Conservation (phyloP, 192 early-diverging fungal species). For the Mortierella antarctica region DNA sequence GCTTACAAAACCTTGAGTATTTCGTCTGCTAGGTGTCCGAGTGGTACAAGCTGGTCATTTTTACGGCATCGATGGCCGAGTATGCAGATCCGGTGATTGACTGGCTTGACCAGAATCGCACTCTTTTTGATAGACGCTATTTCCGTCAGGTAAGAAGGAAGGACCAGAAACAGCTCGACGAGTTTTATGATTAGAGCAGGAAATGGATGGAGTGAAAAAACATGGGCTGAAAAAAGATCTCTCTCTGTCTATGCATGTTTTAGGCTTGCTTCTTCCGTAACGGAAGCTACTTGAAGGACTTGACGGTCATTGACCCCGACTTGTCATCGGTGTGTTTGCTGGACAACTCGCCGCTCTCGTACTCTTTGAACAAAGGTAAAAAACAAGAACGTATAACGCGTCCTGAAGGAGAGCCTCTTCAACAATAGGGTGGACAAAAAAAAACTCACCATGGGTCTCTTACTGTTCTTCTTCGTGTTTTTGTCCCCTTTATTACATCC, state of each 20-base stretch:
- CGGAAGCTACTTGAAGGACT: conserved; percentile 83
- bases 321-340: conserved; percentile 84
- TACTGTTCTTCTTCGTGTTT: not conserved
- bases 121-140: conserved; percentile 76
- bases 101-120: conserved; percentile 80
- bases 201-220: not conserved
- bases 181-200: not conserved
- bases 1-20: not conserved
- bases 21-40: conserved; percentile 72
- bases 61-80: conserved; percentile 91
- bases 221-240: not conserved
- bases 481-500: not conserved
- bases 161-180: no score
- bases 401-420: not conserved
- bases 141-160: conserved; percentile 82
- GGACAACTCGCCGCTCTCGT: conserved; percentile 85
- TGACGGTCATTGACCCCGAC: conserved; percentile 78
- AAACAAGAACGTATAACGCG: not conserved
- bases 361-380: conserved; percentile 78
- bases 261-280: conserved; percentile 78
- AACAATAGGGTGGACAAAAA: not conserved
- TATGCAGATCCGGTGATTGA: conserved; percentile 97
- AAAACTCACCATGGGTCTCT: not conserved
- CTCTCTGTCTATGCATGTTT: conserved; percentile 2
- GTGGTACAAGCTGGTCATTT: conserved; percentile 93